phyloP scores from a whole-genome alignment of 2,329 filamentous ascomycete genomes.

The Catunica adiposa region DNA sequence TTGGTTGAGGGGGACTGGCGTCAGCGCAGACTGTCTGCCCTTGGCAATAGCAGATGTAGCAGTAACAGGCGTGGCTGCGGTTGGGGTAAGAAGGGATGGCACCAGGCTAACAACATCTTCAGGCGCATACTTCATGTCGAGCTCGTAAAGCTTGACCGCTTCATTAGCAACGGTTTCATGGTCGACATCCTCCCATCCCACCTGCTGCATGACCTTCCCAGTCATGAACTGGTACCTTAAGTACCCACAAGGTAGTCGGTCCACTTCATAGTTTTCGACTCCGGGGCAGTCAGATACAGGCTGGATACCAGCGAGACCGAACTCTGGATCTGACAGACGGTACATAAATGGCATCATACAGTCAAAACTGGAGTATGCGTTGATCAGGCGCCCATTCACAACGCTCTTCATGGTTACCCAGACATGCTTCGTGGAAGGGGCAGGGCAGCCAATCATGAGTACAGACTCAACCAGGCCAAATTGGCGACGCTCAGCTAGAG shows the following conservation, averaged over 20 bases:
- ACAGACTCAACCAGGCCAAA: slow-evolving; percentile 80
- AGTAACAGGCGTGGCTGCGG: neutral
- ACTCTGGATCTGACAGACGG: slow-evolving; percentile 63
- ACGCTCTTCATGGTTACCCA: slow-evolving; percentile 68
- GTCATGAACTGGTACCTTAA: slow-evolving; percentile 52
- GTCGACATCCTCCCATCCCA: slow-evolving; percentile 53
- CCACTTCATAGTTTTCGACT: slow-evolving; percentile 53
- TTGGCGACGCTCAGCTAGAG: slow-evolving; percentile 60
- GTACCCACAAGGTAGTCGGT: slow-evolving; percentile 50
- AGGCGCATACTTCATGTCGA: slow-evolving; percentile 24
- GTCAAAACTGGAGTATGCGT: slow-evolving; percentile 77
- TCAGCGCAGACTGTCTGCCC: too few relatives aligned
- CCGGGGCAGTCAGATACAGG: slow-evolving; percentile 48
- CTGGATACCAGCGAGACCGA: slow-evolving; percentile 73
- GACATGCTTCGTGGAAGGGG: slow-evolving; percentile 51
- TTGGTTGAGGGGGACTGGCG: too few relatives aligned
- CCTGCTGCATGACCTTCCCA: slow-evolving; percentile 47
- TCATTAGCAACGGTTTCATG: slow-evolving; percentile 18
- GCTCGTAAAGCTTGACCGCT: slow-evolving; percentile 19
- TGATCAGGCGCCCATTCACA: slow-evolving; percentile 70
- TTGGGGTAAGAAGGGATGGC: neutral
- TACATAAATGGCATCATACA: slow-evolving; percentile 80
- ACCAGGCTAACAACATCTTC: neutral
- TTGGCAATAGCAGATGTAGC: neutral
- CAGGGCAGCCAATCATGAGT: slow-evolving; percentile 68